These are phyloP conservation scores for Globisporangium paddicum DNA, from an alignment of 352 stramenopile genomes.

Conservation along the genomic window DNA sequence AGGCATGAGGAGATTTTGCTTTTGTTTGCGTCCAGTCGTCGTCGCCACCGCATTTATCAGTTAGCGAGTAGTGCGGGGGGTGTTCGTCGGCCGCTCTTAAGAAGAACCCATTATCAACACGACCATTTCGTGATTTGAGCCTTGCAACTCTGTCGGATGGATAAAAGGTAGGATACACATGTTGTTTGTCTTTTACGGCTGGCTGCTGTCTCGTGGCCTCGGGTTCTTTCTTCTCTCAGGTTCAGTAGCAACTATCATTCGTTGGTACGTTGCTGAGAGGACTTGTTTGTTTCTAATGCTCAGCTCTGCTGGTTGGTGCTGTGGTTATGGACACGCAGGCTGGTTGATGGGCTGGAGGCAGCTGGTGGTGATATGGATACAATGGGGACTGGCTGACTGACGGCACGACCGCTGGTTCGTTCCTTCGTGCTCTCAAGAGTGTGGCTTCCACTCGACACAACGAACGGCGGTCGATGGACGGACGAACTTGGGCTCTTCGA, in stretches of 20 bases:
- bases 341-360: too few species aligned
- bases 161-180: conserved; percentile 4
- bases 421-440: too few species aligned
- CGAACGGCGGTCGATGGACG: background rate
- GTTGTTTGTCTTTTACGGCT: background rate
- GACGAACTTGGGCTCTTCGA: background rate
- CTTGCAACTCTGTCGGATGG: background rate
- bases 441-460: background rate
- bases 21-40: background rate
- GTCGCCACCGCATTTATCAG: background rate
- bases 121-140: too few species aligned
- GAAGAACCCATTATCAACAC: background rate
- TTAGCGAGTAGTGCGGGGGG: background rate
- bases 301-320: background rate
- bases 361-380: background rate
- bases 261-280: too few species aligned
- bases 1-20: background rate
- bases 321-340: background rate
- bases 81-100: background rate
- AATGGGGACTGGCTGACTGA: background rate
- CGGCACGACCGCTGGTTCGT: background rate
- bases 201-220: too few species aligned
- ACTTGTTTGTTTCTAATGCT: too few species aligned
- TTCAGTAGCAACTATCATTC: too few species aligned
- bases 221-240: too few species aligned